phyloP scores from a whole-genome alignment of 2,329 filamentous ascomycete genomes.

The Talaromyces pinophilus region DNA sequence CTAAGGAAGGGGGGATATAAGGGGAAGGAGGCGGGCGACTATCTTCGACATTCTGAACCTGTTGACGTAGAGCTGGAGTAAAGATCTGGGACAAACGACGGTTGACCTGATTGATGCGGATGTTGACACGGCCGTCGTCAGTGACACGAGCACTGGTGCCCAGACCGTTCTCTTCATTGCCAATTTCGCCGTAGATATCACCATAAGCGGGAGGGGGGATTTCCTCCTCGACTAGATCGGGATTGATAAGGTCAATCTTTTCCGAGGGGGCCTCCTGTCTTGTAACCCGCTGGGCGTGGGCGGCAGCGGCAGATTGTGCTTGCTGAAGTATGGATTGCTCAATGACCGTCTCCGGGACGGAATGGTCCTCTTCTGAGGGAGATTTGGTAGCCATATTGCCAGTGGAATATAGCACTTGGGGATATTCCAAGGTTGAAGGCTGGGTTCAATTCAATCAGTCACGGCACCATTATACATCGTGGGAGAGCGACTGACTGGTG shows the following conservation, averaged over 20 bases:
- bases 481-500: neutral
- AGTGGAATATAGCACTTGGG: neutral
- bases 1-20: neutral
- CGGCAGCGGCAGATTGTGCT: conserved; percentile 12
- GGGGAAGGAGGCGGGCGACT: neutral
- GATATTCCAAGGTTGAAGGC: neutral
- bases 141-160: conserved; percentile 7
- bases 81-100: conserved; percentile 15
- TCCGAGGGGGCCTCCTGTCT: neutral
- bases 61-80: conserved; percentile 13
- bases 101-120: conserved; percentile 11
- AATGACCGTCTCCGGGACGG: neutral
- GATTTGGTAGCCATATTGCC: neutral
- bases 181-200: conserved; percentile 4
- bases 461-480: neutral
- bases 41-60: neutral
- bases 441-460: neutral
- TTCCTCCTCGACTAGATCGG: neutral
- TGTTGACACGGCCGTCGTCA: conserved; percentile 15
- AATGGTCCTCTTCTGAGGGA: neutral
- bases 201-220: conserved; percentile 12
- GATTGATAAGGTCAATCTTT: neutral
- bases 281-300: conserved; percentile 1
- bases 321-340: neutral
- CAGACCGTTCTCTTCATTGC: neutral